Conservation (phyloP, 208 protist species). For the Vickermania ingenoplastis region DNA sequence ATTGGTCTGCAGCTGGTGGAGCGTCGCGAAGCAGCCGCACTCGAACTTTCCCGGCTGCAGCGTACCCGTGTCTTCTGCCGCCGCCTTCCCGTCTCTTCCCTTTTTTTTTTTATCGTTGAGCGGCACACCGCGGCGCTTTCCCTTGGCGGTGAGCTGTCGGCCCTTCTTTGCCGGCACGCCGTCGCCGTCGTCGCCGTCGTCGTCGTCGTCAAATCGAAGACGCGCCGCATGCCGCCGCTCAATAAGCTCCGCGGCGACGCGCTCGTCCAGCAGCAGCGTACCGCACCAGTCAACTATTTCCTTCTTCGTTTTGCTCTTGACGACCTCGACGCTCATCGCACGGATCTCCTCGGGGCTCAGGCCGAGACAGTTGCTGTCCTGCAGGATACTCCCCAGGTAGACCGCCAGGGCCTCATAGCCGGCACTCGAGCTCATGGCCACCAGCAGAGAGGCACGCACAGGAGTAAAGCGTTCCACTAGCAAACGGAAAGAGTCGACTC, state of each 20-base stretch:
- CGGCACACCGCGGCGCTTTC: constrained; percentile 9
- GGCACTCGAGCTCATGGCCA: not conserved
- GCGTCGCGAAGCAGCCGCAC: constrained; percentile 84
- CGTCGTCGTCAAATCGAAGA: constrained; percentile 52
- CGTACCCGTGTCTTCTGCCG: constrained; percentile 9
- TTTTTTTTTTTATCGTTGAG: constrained; percentile 18
- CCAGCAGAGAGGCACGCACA: constrained; percentile 2
- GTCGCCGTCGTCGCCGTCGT: not conserved
- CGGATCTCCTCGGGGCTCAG: constrained; percentile 58
- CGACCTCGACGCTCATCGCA: constrained; percentile 50
- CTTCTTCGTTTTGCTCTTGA: constrained; percentile 28
- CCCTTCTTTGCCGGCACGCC: not conserved
- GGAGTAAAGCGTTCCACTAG: not conserved
- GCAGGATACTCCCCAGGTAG: constrained; percentile 58
- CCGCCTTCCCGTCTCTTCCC: not conserved
- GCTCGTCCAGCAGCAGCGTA: constrained; percentile 69
- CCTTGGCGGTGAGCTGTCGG: not conserved
- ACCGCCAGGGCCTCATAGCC: not conserved
- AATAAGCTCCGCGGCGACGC: constrained; percentile 55
- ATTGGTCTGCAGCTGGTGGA: constrained; percentile 64
- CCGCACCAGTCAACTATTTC: constrained; percentile 70
- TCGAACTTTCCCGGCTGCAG: constrained; percentile 65
- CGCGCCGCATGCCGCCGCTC: constrained; percentile 37
- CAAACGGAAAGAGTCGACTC: not conserved
- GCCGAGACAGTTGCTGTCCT: constrained; percentile 62